Percentiles rank a stretch among this genome's conserved stretches.
Conservation (phyloP, 768 basidiomycete genomes). For the Suillus fuscotomentosus region DNA sequence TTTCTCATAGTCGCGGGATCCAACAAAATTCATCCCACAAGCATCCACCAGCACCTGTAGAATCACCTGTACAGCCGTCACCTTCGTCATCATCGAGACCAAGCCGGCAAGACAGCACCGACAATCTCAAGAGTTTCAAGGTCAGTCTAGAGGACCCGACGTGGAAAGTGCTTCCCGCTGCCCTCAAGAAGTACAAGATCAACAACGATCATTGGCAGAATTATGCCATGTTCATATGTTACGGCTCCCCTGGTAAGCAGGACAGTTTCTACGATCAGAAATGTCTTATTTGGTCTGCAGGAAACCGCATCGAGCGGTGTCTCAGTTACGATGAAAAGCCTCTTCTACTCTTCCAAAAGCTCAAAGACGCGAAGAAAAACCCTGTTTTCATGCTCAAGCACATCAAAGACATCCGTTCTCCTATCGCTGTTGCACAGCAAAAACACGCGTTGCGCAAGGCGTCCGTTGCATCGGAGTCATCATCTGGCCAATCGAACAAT, state of each 20-base stretch:
- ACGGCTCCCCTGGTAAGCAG: slow-evolving; percentile 80
- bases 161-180: slow-evolving; percentile 97
- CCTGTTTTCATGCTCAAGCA: slow-evolving; percentile 99
- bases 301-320: slow-evolving; percentile 86
- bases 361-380: slow-evolving; percentile 96
- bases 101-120: slow-evolving; percentile 59
- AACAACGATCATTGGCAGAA: slow-evolving; percentile 99
- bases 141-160: slow-evolving; percentile 98
- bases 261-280: not conserved
- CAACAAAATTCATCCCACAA: slow-evolving; percentile 29
- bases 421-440: slow-evolving; percentile 94
- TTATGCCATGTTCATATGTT: slow-evolving; percentile 99
- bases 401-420: slow-evolving; percentile 91
- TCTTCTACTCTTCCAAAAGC: slow-evolving; percentile 91
- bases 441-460: slow-evolving; percentile 92
- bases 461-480: slow-evolving; percentile 37
- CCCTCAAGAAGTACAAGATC: slow-evolving; percentile 98
- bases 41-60: slow-evolving; percentile 30
- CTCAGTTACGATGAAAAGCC: slow-evolving; percentile 98
- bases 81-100: slow-evolving; percentile 27
- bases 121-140: slow-evolving; percentile 92
- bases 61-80: slow-evolving; percentile 27
- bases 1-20: slow-evolving; percentile 33
- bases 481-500: slow-evolving; percentile 16
- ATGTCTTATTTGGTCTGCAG: slow-evolving; percentile 29